A percentile compares a stretch with the other conserved stretches of the same genome.
These are phyloP conservation scores for Dacryopinax primogenitus DNA, from an alignment of 768 basidiomycete species.

Conservation along the genomic window DNA sequence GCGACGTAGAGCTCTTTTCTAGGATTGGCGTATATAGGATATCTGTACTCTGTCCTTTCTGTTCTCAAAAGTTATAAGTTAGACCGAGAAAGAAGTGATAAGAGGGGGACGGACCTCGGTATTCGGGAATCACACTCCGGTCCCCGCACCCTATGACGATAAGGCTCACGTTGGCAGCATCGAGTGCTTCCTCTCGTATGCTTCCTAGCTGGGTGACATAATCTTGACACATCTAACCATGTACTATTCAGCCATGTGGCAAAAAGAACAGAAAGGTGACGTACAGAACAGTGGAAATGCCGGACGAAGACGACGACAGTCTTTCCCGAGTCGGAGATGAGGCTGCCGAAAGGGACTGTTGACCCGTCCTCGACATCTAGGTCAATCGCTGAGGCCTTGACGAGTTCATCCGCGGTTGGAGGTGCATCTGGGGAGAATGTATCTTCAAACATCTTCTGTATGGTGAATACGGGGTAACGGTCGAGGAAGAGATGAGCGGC, in stretches of 20 bases:
- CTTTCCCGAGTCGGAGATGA: neutral
- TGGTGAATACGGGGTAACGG: neutral
- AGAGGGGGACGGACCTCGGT: neutral
- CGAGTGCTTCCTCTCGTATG: neutral
- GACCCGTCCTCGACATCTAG: neutral
- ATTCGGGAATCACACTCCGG: neutral
- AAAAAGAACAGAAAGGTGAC: neutral
- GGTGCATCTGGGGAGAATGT: neutral
- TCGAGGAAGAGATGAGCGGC: neutral
- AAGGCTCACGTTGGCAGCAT: neutral
- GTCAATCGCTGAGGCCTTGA: neutral
- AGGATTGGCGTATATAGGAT: neutral
- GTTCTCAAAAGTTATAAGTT: neutral
- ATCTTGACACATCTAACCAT: neutral
- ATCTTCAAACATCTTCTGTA: neutral
- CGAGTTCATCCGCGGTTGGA: neutral
- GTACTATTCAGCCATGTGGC: neutral
- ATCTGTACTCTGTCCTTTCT: neutral
- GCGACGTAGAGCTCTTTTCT: neutral
- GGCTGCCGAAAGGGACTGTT: neutral
- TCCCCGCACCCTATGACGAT: neutral
- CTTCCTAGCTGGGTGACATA: neutral
- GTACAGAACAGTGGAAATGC: neutral
- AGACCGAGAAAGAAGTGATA: neutral
- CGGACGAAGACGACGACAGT: neutral